Evolutionary conservation across 768 basidiomycete genomes (phyloP), one percentile per base, ranked within the genome.

Genomic region (Pulveroboletus ravenelii): DNA sequence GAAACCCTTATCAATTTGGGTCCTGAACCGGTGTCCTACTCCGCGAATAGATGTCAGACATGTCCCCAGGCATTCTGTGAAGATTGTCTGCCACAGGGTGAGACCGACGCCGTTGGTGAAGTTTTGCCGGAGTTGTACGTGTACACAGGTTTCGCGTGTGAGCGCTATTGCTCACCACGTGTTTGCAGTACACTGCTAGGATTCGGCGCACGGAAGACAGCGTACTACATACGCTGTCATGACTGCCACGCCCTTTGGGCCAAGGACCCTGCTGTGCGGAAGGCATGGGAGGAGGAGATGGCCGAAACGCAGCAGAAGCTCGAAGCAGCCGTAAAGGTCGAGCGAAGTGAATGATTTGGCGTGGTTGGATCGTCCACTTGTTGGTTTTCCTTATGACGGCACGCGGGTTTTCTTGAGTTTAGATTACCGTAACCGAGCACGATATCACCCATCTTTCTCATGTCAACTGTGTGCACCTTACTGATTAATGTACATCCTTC

Each of bases 41-140:
- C 23, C 15, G 12, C 34, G 17, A 43, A 17, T 45, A 81, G 80
- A 52, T 84, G 81, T 53, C 78, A 76, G 50, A 82, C 80, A 1
- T 84, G 83, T 58, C 74, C 78, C 14, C 64, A 72, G 46, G 79
- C 82, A 2, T 80, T 77, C 53, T 84, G 82, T 62, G 79, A 83
- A 47, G 82, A 84, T 55, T 84, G 82, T 60, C 53, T 84, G 36
- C 76, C 78, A 5, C 55, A 62, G 3, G 78, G 73, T 5, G 74
- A 80, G 5, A 66, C 81, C 31, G 74, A 75, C 29, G 70, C 76
- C 13, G 64, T 84, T 35, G 82, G 82, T 4, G 79, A 82, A 4
- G 63, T 66, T 2, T 56, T 84, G 6, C 82, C 82, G 14, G 81
- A 84, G 63, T 78, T 82, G 80, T 81, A 54, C 48, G 79, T 60